These are phyloP conservation scores for Colletotrichum shisoi DNA, from an alignment of 2,329 filamentous ascomycete genomes.

Conservation along the genomic window DNA sequence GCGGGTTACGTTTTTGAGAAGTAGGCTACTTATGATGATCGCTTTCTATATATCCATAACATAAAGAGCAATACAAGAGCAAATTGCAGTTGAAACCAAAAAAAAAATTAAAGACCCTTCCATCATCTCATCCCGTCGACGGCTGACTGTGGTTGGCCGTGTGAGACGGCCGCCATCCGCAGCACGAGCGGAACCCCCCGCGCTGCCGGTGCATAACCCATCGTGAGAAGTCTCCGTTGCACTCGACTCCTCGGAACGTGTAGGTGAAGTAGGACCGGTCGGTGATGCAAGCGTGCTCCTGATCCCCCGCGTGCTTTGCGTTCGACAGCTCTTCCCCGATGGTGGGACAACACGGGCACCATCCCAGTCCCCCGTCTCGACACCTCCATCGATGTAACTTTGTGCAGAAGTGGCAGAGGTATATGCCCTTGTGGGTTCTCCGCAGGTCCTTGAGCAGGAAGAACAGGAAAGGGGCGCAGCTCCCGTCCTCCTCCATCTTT, in stretches of 20 bases:
- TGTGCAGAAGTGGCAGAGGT: conserved; percentile 28
- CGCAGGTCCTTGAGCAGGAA: conserved; percentile 22
- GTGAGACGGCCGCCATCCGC: neutral
- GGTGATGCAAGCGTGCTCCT: neutral
- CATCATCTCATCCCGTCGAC: too few species aligned
- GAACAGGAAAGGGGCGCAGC: conserved; percentile 16
- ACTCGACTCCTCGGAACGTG: neutral
- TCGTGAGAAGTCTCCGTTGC: neutral
- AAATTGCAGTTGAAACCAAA: too few species aligned
- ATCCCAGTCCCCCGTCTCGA: neutral
- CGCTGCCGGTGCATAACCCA: conserved; percentile 17
- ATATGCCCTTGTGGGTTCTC: neutral
- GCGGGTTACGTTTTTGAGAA: neutral
- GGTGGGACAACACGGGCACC: neutral
- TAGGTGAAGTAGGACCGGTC: conserved; percentile 7
- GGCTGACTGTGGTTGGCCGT: neutral
- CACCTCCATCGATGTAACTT: conserved; percentile 20
- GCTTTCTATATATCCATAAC: neutral
- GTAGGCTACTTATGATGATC: neutral
- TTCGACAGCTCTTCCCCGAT: neutral
- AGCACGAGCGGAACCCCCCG: conserved; percentile 8
- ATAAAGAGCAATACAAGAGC: neutral
- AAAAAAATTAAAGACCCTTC: too few species aligned
- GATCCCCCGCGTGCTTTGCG: neutral
- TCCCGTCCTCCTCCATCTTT: neutral